phyloP scores from a whole-genome alignment of 352 stramenopile species.

The Peronospora farinosa region DNA sequence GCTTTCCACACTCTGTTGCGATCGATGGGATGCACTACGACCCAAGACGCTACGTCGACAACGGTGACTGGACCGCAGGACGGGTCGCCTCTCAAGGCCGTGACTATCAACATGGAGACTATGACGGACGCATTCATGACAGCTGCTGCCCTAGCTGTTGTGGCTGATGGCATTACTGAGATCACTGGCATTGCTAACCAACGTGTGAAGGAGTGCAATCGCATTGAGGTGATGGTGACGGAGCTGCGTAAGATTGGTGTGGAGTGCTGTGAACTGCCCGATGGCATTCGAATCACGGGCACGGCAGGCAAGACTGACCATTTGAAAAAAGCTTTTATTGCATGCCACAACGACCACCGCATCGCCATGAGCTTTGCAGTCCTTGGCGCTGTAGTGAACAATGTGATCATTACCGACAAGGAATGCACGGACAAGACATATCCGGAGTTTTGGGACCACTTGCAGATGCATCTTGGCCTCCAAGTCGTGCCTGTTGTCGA shows the following conservation, averaged over 20 bases:
- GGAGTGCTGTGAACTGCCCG: conserved; percentile 58
- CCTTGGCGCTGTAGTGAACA: conserved; percentile 83
- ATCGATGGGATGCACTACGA: conserved; percentile 72
- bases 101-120: conserved; percentile 95
- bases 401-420: conserved; percentile 95
- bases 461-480: conserved; percentile 57
- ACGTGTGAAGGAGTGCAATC: conserved; percentile 97
- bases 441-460: conserved; percentile 92
- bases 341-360: conserved; percentile 95
- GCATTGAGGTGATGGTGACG: conserved; percentile 96
- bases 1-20: conserved; percentile 88
- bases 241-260: conserved; percentile 94
- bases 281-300: conserved; percentile 77
- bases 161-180: conserved; percentile 92
- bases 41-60: conserved; percentile 54
- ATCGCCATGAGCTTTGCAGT: conserved; percentile 98
- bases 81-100: conserved; percentile 65
- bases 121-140: conserved; percentile 99
- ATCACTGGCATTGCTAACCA: conserved; percentile 98
- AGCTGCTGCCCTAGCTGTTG: conserved; percentile 90
- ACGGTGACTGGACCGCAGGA: conserved; percentile 69
- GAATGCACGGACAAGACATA: conserved; percentile 98
- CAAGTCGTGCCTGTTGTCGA: conserved; percentile 43
- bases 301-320: conserved; percentile 42
- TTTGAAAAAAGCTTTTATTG: conserved; percentile 56